Evolutionary conservation across 2,329 filamentous ascomycete species (phyloP).

Genomic region (Penicillium sp.): DNA sequence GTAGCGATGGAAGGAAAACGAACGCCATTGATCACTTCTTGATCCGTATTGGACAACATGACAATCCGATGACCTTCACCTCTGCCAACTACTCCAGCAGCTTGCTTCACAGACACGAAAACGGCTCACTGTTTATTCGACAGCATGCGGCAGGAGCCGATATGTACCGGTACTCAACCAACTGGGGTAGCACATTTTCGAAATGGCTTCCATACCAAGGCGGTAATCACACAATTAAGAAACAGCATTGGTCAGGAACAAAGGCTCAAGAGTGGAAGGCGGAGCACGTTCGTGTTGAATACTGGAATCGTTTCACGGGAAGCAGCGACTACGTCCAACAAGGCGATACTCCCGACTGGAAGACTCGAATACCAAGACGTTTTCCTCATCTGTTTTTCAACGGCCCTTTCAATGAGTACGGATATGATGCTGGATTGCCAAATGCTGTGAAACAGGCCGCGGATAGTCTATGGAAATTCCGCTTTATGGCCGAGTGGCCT

Average conservation of each 20-base stretch:
- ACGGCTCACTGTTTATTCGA: slow-evolving; percentile 51
- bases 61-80: slow-evolving; percentile 63
- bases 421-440: slow-evolving; percentile 60
- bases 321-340: slow-evolving; percentile 63
- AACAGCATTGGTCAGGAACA: slow-evolving; percentile 60
- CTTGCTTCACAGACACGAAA: slow-evolving; percentile 49
- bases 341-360: slow-evolving; percentile 50
- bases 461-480: slow-evolving; percentile 57
- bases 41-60: slow-evolving; percentile 57
- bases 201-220: slow-evolving; percentile 59
- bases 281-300: slow-evolving; percentile 63
- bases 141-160: slow-evolving; percentile 64
- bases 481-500: slow-evolving; percentile 66
- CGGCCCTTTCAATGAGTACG: slow-evolving; percentile 64
- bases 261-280: slow-evolving; percentile 60
- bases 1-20: slow-evolving; percentile 46
- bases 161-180: slow-evolving; percentile 62
- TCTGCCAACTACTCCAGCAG: slow-evolving; percentile 59
- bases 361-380: slow-evolving; percentile 43
- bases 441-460: slow-evolving; percentile 54
- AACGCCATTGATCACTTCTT: slow-evolving; percentile 61
- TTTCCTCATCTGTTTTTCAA: slow-evolving; percentile 65
- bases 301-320: slow-evolving; percentile 60
- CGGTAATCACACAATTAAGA: slow-evolving; percentile 49
- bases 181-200: slow-evolving; percentile 61